Evolutionary conservation across 352 stramenopile genomes (phyloP), one percentile per base, ranked within the genome.

Genomic region (Phytopythium delawarense): DNA sequence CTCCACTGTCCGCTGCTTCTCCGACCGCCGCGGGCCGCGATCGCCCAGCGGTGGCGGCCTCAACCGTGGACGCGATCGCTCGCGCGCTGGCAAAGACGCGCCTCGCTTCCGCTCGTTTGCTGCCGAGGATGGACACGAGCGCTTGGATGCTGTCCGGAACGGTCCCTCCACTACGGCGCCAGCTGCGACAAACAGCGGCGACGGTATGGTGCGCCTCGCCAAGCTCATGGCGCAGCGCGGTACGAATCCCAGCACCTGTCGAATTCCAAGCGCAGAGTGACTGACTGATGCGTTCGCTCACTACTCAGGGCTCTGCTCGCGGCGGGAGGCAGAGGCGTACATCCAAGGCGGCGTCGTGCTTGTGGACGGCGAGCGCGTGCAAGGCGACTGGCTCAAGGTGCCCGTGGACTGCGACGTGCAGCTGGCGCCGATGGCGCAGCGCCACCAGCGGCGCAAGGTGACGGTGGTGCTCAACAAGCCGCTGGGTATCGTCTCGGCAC

Each of bases 381-480:
- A 85, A n/a, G 76, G 66, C 9, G 72, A 92, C 13, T 91, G 86
- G 80, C 69, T 87, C 25, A 92, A 90, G 42, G 82, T 95, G 34
- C 67, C 78, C 16, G 55, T 56, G 11, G 74, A 90, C 44, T 81
- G 72, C 49, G 72, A 85, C 28, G 81, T 94, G 34, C 59, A 62
- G 30, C 76, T 94, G 42, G 76, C 82, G 49, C 81, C 78, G 42
- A 72, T 72, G 58, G 86, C 84, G n/a, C 76, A 89, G 63, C 75
- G 76, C 56, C 82, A 92, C 59, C 78, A 92, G 64, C 70, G 72
- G 51, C 83, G 87, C 53, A 95, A 93, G 64, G 79, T 92, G 25
- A 91, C 86, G 39, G 62, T 95, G 40, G 62, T 94, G 50, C 68
- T 95, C 48, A 95, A 95, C 70, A 95, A 95, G 54, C 86, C 84